These are phyloP conservation scores for Teratosphaeria destructans DNA, from an alignment of 2,329 filamentous ascomycete genomes.

Conservation along the genomic window DNA sequence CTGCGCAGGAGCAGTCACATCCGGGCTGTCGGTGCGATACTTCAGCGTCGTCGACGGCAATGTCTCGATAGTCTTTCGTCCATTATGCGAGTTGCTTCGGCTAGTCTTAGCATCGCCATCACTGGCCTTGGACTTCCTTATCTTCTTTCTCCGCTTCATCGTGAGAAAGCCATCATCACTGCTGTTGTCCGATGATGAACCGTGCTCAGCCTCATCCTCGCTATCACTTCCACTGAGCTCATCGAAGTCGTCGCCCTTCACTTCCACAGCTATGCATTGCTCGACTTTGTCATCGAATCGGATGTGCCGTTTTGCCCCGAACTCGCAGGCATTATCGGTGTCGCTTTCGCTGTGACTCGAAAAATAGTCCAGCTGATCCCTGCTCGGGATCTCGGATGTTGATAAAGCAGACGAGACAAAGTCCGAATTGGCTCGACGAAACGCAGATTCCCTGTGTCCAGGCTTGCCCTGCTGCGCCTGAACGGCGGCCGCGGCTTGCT, in stretches of 20 bases:
- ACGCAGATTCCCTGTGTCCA: constrained; percentile 31
- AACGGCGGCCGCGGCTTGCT: constrained; percentile 77
- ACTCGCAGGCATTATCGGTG: constrained; percentile 49
- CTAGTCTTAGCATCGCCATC: constrained; percentile 29
- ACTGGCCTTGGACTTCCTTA: constrained; percentile 26
- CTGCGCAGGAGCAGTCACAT: constrained; percentile 29
- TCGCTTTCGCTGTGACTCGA: constrained; percentile 53
- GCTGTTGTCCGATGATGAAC: constrained; percentile 35
- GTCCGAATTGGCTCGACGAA: constrained; percentile 57
- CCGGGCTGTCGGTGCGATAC: constrained; percentile 66
- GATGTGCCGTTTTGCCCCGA: constrained; percentile 67
- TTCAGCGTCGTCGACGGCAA: constrained; percentile 82
- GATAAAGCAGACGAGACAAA: constrained; percentile 48
- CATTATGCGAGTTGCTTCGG: constrained; percentile 46
- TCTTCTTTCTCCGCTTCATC: constrained; percentile 54
- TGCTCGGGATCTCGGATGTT: constrained; percentile 50
- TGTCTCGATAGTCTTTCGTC: constrained; percentile 72
- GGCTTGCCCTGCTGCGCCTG: constrained; percentile 60
- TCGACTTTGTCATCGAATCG: constrained; percentile 94
- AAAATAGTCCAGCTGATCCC: constrained; percentile 56
- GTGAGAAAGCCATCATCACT: constrained; percentile 71
- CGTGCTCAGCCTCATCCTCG: constrained; percentile 28
- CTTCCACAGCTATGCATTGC: constrained; percentile 88
- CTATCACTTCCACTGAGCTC: constrained; percentile 37
- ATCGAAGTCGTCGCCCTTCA: constrained; percentile 67